A percentile compares a stretch with the other conserved stretches of the same genome.
Conservation (phyloP, 768 basidiomycete species). For the Boletus reticuloceps region DNA sequence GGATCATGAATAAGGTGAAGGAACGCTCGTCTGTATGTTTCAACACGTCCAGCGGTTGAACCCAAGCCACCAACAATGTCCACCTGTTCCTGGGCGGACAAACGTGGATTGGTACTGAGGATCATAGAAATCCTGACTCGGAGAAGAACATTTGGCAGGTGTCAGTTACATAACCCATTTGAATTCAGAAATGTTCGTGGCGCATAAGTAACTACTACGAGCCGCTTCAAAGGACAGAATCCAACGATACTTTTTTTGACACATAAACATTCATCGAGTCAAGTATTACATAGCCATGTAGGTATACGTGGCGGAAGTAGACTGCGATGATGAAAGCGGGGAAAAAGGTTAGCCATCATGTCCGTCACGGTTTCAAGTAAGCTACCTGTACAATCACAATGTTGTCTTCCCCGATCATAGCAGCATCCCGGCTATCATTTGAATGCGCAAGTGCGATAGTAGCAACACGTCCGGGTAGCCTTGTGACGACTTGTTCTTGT, state of each 20-base stretch:
- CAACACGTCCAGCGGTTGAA: no score
- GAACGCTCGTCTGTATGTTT: constrained; percentile 41
- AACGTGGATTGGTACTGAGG: constrained; percentile 57
- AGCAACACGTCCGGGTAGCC: constrained; percentile 28
- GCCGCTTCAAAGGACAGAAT: not conserved
- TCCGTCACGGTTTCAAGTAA: not conserved
- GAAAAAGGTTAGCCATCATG: not conserved
- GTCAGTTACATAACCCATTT: no score
- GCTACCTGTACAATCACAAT: constrained; percentile 34
- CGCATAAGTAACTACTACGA: not conserved
- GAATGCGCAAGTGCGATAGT: constrained; percentile 10
- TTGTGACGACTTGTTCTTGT: constrained; percentile 26
- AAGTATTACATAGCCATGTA: constrained; percentile 28
- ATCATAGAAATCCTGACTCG: constrained; percentile 78
- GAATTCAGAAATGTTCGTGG: constrained; percentile 49
- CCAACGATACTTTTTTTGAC: constrained; percentile 34
- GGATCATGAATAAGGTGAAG: not conserved
- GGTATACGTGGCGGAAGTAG: constrained; percentile 13
- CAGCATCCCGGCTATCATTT: constrained; percentile 25
- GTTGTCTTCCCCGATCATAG: constrained; percentile 37
- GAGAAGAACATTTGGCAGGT: no score
- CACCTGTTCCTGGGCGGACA: constrained; percentile 51
- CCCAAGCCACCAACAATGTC: constrained; percentile 79
- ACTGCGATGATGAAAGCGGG: constrained; percentile 6
- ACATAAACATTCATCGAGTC: not conserved